These are phyloP conservation scores for Neurospora sp. DNA, from an alignment of 495 filamentous ascomycete genomes.

Conservation along the genomic window DNA sequence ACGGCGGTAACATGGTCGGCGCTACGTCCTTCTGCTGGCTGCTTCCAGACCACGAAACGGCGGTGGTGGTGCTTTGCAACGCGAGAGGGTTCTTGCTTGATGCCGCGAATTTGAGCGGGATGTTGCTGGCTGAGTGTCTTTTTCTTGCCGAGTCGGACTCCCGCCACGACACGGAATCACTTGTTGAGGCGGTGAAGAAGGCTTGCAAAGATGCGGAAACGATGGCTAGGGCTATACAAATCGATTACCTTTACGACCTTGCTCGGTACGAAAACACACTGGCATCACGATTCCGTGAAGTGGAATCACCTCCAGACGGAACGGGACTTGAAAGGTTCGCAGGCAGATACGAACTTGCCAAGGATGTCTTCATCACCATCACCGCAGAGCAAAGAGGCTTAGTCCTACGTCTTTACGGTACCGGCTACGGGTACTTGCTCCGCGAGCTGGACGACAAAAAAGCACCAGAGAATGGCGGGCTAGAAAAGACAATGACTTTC, in stretches of 20 bases:
- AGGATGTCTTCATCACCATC: neutral
- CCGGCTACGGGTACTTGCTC: conserved; percentile 1
- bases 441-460: neutral
- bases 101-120: conserved; percentile 10
- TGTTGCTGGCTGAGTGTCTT: conserved; percentile 5
- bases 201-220: neutral
- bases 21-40: conserved; percentile 12
- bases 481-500: conserved; percentile 5
- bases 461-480: neutral
- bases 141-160: neutral
- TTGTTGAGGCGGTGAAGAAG: neutral
- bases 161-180: neutral
- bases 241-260: neutral
- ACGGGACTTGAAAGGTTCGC: no score
- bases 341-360: neutral
- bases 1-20: conserved; percentile 19
- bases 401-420: neutral
- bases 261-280: conserved; percentile 1
- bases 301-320: neutral
- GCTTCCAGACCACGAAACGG: neutral
- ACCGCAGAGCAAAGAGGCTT: neutral
- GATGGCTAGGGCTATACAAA: neutral
- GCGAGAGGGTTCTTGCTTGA: conserved; percentile 10
- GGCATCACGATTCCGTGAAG: neutral
- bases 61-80: conserved; percentile 15